phyloP scores from a whole-genome alignment of 345 rosid species.

The Brassica nigra region DNA sequence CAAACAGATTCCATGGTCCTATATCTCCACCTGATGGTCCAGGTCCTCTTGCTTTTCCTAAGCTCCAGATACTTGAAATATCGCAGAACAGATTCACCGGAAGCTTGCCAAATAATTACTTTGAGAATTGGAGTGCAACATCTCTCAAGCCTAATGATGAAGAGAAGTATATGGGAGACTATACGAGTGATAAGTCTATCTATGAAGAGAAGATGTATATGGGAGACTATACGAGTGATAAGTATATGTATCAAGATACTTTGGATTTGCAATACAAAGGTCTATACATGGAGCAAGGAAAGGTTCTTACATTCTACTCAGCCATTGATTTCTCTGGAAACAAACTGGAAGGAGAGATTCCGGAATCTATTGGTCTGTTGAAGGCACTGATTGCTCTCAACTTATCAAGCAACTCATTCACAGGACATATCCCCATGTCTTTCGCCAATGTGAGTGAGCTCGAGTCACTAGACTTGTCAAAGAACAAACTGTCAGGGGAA shows the following conservation, averaged over 20 bases:
- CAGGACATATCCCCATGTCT: not conserved
- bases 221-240: constrained; percentile 22
- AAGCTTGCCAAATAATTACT: constrained; percentile 24
- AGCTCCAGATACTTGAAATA: constrained; percentile 9
- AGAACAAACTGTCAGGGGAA: constrained; percentile 24
- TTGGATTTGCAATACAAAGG: constrained; percentile 38
- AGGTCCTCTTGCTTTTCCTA: not conserved
- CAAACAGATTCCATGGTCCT: constrained; percentile 24
- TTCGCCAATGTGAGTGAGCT: constrained; percentile 29
- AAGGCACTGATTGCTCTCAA: not conserved
- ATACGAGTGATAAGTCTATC: too few relatives aligned
- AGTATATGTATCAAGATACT: constrained; percentile 7
- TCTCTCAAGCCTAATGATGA: constrained; percentile 20
- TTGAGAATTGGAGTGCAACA: constrained; percentile 30
- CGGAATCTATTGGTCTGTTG: constrained; percentile 29
- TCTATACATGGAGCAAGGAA: constrained; percentile 40
- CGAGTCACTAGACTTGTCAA: constrained; percentile 35
- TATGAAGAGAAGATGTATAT: constrained; percentile 6
- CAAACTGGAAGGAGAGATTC: constrained; percentile 21
- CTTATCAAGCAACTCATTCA: not conserved
- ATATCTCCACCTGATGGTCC: not conserved
- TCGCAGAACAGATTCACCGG: constrained; percentile 20
- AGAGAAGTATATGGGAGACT: not conserved
- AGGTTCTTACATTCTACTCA: not conserved
- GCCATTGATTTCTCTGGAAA: constrained; percentile 41